These are phyloP conservation scores for Jaminaea rosea DNA, from an alignment of 1,284 basidiomycete species.

Conservation along the genomic window DNA sequence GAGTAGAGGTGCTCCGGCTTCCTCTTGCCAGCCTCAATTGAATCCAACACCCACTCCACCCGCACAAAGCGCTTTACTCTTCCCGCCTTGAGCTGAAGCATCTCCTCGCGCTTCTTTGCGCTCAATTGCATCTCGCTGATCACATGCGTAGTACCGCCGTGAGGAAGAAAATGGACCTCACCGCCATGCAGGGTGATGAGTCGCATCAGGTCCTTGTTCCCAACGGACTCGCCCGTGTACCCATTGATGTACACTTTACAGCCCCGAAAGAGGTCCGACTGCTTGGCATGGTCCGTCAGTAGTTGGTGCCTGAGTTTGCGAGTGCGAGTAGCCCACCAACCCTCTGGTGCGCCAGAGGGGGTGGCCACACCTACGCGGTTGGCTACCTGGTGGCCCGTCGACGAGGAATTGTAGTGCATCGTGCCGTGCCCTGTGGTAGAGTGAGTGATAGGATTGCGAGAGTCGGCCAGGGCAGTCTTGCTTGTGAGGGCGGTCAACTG, in stretches of 20 bases:
- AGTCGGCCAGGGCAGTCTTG: neutral
- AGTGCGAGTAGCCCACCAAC: neutral
- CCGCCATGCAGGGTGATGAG: neutral
- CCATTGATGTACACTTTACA: neutral
- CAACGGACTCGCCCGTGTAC: neutral
- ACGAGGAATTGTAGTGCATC: neutral
- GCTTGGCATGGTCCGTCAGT: neutral
- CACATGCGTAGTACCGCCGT: neutral
- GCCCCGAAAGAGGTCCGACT: neutral
- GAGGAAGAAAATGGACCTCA: neutral
- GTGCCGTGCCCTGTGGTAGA: neutral
- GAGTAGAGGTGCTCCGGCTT: neutral
- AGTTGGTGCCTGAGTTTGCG: neutral
- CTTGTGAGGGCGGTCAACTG: neutral
- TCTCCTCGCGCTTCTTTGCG: neutral
- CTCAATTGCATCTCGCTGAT: neutral
- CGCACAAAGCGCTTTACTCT: neutral
- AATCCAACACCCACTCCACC: neutral
- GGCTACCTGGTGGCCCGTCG: neutral
- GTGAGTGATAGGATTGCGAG: neutral
- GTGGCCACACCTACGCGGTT: neutral
- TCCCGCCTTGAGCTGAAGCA: neutral
- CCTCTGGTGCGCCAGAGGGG: neutral
- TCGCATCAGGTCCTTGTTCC: slow-evolving; percentile 1
- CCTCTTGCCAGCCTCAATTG: neutral